Evolutionary conservation across 2,329 filamentous ascomycete genomes (phyloP).

Genomic region (Aspergillus awamori): DNA sequence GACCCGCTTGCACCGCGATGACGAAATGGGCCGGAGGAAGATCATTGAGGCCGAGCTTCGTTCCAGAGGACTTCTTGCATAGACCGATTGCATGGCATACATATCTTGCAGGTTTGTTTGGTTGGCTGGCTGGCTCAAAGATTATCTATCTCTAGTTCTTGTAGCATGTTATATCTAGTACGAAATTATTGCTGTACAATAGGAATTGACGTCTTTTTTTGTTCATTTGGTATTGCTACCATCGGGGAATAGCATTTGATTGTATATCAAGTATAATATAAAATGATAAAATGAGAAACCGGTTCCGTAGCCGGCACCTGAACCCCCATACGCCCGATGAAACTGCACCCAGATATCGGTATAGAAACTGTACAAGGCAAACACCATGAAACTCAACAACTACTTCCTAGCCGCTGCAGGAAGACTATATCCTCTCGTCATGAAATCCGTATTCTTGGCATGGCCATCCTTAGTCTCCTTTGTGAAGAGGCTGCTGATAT

Average conservation of each 20-base stretch:
- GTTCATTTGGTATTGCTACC: conserved; percentile 5
- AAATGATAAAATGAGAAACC: not conserved
- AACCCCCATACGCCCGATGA: conserved; percentile 10
- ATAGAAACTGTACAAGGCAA: not conserved
- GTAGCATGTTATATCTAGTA: conserved; percentile 23
- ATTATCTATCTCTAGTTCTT: conserved; percentile 21
- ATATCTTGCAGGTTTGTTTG: not conserved
- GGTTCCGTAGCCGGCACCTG: not conserved
- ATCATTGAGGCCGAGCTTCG: conserved; percentile 71
- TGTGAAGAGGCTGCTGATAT: conserved; percentile 58
- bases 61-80: conserved; percentile 62
- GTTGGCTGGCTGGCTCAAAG: not conserved
- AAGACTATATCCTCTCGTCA: conserved; percentile 61
- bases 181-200: conserved; percentile 26
- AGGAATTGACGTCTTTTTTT: conserved; percentile 20
- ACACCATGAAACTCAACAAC: conserved; percentile 1
- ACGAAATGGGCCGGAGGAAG: conserved; percentile 75
- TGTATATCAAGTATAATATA: not conserved
- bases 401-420: conserved; percentile 48
- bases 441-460: conserved; percentile 56
- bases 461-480: conserved; percentile 46
- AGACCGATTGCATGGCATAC: conserved; percentile 5
- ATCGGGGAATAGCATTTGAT: not conserved
- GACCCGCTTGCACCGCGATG: conserved; percentile 72
- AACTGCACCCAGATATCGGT: not conserved